Evolutionary conservation across 805 yeast species (phyloP).

Genomic region (Jamesozyma lodderae): DNA sequence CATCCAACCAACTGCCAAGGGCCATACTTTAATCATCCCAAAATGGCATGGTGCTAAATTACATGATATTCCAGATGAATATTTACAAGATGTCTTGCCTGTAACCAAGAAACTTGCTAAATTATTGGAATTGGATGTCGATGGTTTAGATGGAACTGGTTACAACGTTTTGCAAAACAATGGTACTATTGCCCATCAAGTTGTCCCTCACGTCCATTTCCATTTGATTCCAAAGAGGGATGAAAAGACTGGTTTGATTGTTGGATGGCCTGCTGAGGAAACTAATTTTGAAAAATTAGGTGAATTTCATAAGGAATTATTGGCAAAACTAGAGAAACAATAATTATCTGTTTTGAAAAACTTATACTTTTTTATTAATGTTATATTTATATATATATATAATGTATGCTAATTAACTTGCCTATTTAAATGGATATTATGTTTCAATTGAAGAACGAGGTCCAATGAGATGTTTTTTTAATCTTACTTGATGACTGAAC

Average conservation of each 20-base stretch:
- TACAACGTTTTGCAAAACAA: slow-evolving; percentile 90
- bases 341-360: neutral
- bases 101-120: slow-evolving; percentile 78
- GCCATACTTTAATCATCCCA: slow-evolving; percentile 86
- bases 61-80: slow-evolving; percentile 89
- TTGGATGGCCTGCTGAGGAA: slow-evolving; percentile 90
- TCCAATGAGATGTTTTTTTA: neutral
- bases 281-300: slow-evolving; percentile 70
- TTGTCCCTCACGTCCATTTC: slow-evolving; percentile 92
- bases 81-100: slow-evolving; percentile 77
- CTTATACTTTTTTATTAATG: neutral
- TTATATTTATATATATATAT: slow-evolving; percentile 1
- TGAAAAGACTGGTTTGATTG: slow-evolving; percentile 61
- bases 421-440: neutral
- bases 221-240: slow-evolving; percentile 89
- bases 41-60: slow-evolving; percentile 88
- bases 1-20: slow-evolving; percentile 84
- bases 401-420: slow-evolving; percentile 1
- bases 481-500: neutral
- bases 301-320: slow-evolving; percentile 52
- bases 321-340: slow-evolving; percentile 32
- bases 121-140: slow-evolving; percentile 55
- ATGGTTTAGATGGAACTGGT: slow-evolving; percentile 52
- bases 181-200: slow-evolving; percentile 92
- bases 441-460: neutral